phyloP scores from a whole-genome alignment of 352 stramenopile genomes.

The Pythium myriotylum region DNA sequence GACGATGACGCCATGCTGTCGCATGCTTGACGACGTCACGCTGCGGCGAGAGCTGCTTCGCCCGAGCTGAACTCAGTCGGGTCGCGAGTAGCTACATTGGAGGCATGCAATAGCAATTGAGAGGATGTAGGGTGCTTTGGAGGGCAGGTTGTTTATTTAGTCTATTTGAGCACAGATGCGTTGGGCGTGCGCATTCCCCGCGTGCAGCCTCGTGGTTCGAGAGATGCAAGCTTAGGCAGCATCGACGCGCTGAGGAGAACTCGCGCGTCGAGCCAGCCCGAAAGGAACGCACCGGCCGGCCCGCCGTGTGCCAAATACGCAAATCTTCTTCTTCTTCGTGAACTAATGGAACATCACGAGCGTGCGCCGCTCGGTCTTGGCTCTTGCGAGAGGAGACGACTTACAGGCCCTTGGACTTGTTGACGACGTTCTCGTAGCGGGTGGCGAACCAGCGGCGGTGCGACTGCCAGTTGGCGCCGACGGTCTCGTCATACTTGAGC shows the following conservation, averaged over 20 bases:
- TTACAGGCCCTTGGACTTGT: slow-evolving; percentile 75
- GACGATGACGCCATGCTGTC: not conserved
- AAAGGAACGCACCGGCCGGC: too few relatives aligned
- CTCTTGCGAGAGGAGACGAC: not conserved
- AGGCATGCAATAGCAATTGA: too few relatives aligned
- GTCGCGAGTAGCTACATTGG: too few relatives aligned
- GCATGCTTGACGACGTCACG: too few relatives aligned
- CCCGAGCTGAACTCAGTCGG: too few relatives aligned
- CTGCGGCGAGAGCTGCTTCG: too few relatives aligned
- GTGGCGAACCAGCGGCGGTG: slow-evolving; percentile 74
- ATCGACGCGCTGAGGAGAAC: too few relatives aligned
- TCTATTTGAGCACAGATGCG: slow-evolving; percentile 13
- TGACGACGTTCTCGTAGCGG: slow-evolving; percentile 75
- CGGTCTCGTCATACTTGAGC: slow-evolving; percentile 67
- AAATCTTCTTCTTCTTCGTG: not conserved
- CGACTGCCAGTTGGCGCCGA: slow-evolving; percentile 70
- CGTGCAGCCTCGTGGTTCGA: not conserved
- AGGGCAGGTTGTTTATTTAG: slow-evolving; percentile 12
- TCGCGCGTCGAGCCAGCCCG: too few relatives aligned
- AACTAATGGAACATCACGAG: slow-evolving; percentile 3
- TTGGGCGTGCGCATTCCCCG: not conserved
- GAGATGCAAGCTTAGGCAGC: not conserved
- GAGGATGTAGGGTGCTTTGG: too few relatives aligned
- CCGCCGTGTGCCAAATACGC: not conserved
- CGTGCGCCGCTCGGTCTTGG: not conserved